Base-by-base conservation (phyloP, 805 yeast genomes). In the Isabelozyma gotoi region DNA sequence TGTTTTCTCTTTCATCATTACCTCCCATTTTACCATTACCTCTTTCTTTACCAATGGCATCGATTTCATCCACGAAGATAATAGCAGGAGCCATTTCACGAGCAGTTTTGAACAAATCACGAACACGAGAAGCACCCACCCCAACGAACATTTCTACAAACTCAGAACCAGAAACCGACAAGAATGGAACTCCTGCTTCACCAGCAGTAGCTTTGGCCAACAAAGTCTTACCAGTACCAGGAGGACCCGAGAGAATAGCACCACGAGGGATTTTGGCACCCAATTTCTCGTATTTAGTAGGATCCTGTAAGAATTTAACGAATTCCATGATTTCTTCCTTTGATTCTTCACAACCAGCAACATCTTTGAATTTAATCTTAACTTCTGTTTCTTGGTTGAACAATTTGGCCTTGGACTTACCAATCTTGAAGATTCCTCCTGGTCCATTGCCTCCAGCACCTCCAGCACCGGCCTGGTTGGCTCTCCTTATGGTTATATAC, bases 101-200 rank as follows among this genome's bases (percentile, higher is more conserved):
- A 14, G 97, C 97, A 37, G 88, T 86, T 60, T 85, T 84, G 71
- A 90, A 90, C 58, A 90, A 74, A 60, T 91, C 97, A 63, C 97
- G 86, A 34, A 90, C 97, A 64, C 97, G 78, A 3, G 92, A 84
- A 3, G 97, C 96, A 70, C 97, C 97, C 19, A 90, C 96, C 68
- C 97, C 97, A 16, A 88, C 95, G 73, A 88, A 90, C 96, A 90
- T 90, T 65, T 90, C 96, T n/a, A 89, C 95, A 53, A 90, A 90
- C 62, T 90, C 97, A 11, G 96, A 88, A 55, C 96, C 97, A 1
- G 95, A 85, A 5, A 90, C 96, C 17, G 94, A 84, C 51, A 82
- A 82, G 63, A 90, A 90, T 19, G 97, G 96, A 40, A 90, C 97
- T 40, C 88, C 94, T 2, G 97, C 96, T 63, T 90, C 97, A 54